A percentile compares a stretch with the other conserved stretches of the same genome.
phyloP scores from a whole-genome alignment of 805 yeast genomes.

The Ogataea wickerhamii region DNA sequence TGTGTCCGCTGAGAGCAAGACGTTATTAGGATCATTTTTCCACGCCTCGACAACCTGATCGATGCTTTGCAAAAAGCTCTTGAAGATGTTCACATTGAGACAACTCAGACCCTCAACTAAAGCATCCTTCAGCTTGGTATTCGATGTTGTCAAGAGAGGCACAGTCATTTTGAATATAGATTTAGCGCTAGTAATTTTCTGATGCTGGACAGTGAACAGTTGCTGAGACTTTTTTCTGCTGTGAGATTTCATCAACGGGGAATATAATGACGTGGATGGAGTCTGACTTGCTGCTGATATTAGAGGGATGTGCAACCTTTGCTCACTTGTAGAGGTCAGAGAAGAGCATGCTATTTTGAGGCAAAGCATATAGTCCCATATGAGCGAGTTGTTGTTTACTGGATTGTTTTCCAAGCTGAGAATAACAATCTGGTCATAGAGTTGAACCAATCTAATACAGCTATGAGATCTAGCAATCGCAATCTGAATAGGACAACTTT shows the following conservation, averaged over 20 bases:
- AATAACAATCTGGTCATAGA: slow-evolving; percentile 64
- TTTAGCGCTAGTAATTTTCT: slow-evolving; percentile 87
- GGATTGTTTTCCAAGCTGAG: slow-evolving; percentile 41
- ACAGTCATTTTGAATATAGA: slow-evolving; percentile 84
- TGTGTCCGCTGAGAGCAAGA: slow-evolving; percentile 21
- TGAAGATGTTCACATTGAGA: slow-evolving; percentile 84
- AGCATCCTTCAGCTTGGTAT: slow-evolving; percentile 72
- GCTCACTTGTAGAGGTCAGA: slow-evolving; percentile 84
- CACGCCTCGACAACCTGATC: slow-evolving; percentile 57
- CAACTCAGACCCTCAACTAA: slow-evolving; percentile 87
- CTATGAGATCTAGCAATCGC: slow-evolving; percentile 90
- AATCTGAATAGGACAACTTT: slow-evolving; percentile 85
- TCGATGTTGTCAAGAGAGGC: slow-evolving; percentile 72
- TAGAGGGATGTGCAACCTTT: slow-evolving; percentile 63
- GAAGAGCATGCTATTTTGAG: slow-evolving; percentile 90
- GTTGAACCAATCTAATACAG: slow-evolving; percentile 82
- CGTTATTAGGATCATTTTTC: slow-evolving; percentile 43
- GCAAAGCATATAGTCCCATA: slow-evolving; percentile 55
- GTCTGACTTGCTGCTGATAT: slow-evolving; percentile 11
- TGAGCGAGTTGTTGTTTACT: slow-evolving; percentile 25
- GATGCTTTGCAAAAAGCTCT: slow-evolving; percentile 72
- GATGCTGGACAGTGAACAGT: slow-evolving; percentile 78
- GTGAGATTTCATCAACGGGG: slow-evolving; percentile 52
- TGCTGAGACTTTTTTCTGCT: slow-evolving; percentile 77
- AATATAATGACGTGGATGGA: slow-evolving; percentile 27